Evolutionary conservation across 805 yeast species (phyloP), one percentile per base, ranked within the genome.

Genomic region (Candida tallmaniae): DNA sequence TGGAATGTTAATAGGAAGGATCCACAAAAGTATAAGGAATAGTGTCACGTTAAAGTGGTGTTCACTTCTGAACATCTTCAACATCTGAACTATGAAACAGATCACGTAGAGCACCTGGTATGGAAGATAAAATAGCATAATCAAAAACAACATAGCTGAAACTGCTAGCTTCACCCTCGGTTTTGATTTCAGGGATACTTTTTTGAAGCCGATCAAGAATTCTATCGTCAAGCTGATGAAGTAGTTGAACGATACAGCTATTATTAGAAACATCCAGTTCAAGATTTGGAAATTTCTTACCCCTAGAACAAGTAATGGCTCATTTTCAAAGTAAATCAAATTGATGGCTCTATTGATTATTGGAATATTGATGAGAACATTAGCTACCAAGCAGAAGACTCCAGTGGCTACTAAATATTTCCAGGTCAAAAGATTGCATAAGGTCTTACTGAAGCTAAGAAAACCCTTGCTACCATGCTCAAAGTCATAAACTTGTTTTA

Each of bases 1-100:
- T 0, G 96, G 96, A 1, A 80, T 63, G 47, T 83, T 83, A 14
- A 87, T 76, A 0, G 95, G 95, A 4, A 85, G 57, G 7, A 85
- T 68, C 83, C 95, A 83, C 7, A 84, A 41, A 81, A 87, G 74
- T 35, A 87, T 47, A 50, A 85, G 57, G 19, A 83, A 53, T 2
- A 85, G 41, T 1, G 89, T 70, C n/a, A 76, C 39, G 41, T 80
- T 77, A 54, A 72, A 85, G 46, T 83, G 81, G 43, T 62, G 59
- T 38, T 72, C 57, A 6, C 31, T 34, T n/a, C 66, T 70, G 3
- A 80, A 30, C 21, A 76, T 70, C 18, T 76, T 73, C n/a, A 70
- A 48, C 1, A 63, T 44, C 52, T 86, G 95, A 2, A 82, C 70
- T 8, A 76, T 18, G 30, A 76, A 63, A 29, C 81, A 70, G 6